A percentile compares a stretch with the other conserved stretches of the same genome.
Evolutionary conservation across 2,329 filamentous ascomycete genomes (phyloP).

Genomic region (Hypoxylon sp.): DNA sequence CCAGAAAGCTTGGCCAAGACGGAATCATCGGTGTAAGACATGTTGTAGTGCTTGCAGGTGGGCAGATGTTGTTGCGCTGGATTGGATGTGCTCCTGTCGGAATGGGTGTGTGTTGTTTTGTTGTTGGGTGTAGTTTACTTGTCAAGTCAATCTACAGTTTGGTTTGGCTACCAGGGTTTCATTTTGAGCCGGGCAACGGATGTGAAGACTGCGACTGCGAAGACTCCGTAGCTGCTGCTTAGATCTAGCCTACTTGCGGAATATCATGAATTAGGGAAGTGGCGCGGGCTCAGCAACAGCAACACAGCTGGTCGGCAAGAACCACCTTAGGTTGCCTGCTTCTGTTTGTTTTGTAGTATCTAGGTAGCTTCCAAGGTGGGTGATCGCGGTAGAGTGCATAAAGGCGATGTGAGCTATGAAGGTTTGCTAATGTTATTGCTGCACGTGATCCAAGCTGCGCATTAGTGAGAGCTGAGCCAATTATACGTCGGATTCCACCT

Average conservation of each 20-base stretch:
- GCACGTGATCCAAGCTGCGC: constrained; percentile 28
- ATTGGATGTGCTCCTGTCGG: constrained; percentile 14
- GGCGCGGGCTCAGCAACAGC: constrained; percentile 22
- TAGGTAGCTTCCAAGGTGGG: constrained; percentile 25
- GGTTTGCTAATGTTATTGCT: constrained; percentile 9
- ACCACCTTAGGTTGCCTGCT: constrained; percentile 20
- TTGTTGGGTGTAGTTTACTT: constrained; percentile 19
- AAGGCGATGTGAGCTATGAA: constrained; percentile 14
- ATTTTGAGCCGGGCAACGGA: constrained; percentile 30
- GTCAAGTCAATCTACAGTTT: constrained; percentile 41
- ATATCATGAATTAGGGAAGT: constrained; percentile 20
- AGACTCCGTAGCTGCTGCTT: constrained; percentile 14
- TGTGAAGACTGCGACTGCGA: constrained; percentile 11
- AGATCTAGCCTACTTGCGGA: constrained; percentile 35
- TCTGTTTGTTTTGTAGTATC: constrained; percentile 35
- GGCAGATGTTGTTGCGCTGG: not conserved
- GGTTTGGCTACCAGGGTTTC: constrained; percentile 31
- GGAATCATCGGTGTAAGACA: constrained; percentile 97
- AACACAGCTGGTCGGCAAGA: constrained; percentile 11
- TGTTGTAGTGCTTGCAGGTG: constrained; percentile 57
- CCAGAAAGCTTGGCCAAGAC: constrained; percentile 95
- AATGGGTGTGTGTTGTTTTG: constrained; percentile 11
- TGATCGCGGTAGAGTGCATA: constrained; percentile 26
- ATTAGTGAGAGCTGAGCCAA: constrained; percentile 12
- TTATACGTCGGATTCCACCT: not conserved